phyloP scores from a whole-genome alignment of 306 rosid species.

The Rosa rugosa region DNA sequence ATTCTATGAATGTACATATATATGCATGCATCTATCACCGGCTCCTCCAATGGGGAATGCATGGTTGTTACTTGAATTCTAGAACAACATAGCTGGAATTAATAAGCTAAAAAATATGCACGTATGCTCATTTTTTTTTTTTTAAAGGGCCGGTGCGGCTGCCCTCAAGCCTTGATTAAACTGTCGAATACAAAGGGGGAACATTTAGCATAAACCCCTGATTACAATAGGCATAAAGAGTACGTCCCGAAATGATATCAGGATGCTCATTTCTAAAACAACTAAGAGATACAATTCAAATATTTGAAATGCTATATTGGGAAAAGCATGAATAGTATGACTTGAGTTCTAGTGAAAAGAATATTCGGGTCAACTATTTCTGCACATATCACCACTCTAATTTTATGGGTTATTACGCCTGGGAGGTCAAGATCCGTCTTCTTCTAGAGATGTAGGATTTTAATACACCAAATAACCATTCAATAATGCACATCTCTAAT shows the following conservation, averaged over 20 bases:
- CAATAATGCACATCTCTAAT: neutral
- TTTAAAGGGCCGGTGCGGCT: too few relatives aligned
- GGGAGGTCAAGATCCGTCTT: conserved; percentile 5
- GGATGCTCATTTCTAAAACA: neutral
- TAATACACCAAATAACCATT: neutral
- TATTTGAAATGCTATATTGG: neutral
- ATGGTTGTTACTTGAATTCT: conserved; percentile 10
- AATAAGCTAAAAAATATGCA: neutral
- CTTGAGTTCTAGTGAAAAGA: neutral
- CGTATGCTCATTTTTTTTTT: neutral
- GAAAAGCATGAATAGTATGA: neutral
- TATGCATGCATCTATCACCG: neutral
- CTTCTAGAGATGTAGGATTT: conserved; percentile 9
- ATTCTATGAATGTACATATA: neutral
- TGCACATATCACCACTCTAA: neutral
- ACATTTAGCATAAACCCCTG: too few relatives aligned
- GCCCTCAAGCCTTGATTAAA: too few relatives aligned
- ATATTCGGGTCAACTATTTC: conserved; percentile 19
- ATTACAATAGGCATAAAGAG: too few relatives aligned
- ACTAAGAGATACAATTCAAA: neutral
- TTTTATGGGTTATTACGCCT: neutral
- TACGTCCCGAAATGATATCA: too few relatives aligned
- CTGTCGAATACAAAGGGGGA: too few relatives aligned
- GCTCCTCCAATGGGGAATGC: neutral
- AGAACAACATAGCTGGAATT: conserved; percentile 4